Evolutionary conservation across 345 rosid species (phyloP), one percentile per base, ranked within the genome.

Genomic region (Aurinia saxatilis): DNA sequence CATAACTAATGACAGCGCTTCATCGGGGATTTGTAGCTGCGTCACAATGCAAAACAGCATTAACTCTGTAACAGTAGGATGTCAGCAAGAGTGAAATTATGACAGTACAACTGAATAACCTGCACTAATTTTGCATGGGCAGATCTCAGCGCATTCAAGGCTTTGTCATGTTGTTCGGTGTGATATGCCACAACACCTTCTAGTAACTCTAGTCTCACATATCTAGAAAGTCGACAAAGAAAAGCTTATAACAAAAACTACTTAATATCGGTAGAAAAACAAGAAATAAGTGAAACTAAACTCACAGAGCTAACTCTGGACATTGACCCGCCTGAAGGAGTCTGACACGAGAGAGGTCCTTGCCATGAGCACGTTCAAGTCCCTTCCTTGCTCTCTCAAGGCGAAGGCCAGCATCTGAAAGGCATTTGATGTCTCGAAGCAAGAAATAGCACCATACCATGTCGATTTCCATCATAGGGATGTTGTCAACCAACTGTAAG

Each of bases 381-480:
- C 97, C 97, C 74, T 77, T 86, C 80, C 96, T 89, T 15, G 97
- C 96, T 60, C 78, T 87, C 58, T 77, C 79, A 40, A 92, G 90
- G 17, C 96, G 93, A 37, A 77, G 53, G 50, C 96, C 97, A 29
- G 95, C 98, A 69, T 77, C 84, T n/a, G 98, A 80, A 15, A 92
- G 83, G 75, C 91, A 79, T 27, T 84, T 85, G 77, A 92, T 63
- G 75, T 92, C 96, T 50, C 65, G 84, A 36, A 89, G 95, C 95
- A 87, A 77, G 81, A 89, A 92, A 70, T 85, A 89, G 73, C 97
- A 92, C 98, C 98, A 92, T 10, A 90, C 98, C 80, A 89, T 87
- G 86, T 92, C 97, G 74, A 92, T 84, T 81, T 92, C 91, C 79
- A 92, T 77, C 40, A 92, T 85, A 29, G 98, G 84, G 70, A 89